A percentile compares a stretch with the other conserved stretches of the same genome.
Evolutionary conservation across 1,284 basidiomycete species (phyloP).

Genomic region (Wolfiporia cocos): DNA sequence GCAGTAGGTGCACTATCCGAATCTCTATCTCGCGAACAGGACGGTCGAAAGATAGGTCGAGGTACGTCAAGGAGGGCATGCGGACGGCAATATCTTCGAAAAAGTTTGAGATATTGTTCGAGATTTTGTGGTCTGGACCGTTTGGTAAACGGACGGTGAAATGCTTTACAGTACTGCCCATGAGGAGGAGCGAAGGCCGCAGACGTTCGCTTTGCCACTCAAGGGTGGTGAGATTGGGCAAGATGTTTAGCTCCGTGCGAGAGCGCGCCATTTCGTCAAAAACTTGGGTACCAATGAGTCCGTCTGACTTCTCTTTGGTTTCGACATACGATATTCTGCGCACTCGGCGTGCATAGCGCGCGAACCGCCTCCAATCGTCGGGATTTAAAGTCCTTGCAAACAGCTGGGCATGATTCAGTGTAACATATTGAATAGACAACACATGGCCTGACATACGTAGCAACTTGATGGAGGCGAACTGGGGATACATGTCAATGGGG

Average conservation of each 20-base stretch:
- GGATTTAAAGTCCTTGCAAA: slow-evolving; percentile 41
- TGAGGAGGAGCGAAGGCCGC: slow-evolving; percentile 36
- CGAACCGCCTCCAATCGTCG: slow-evolving; percentile 51
- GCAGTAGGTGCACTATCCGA: slow-evolving; percentile 31
- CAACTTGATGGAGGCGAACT: not conserved
- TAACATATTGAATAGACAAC: not conserved
- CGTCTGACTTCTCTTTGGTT: not conserved
- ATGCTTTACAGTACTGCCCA: slow-evolving; percentile 33
- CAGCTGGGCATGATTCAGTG: slow-evolving; percentile 15
- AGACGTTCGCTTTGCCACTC: slow-evolving; percentile 29
- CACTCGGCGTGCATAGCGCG: slow-evolving; percentile 48
- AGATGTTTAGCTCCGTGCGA: slow-evolving; percentile 40
- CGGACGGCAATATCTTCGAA: slow-evolving; percentile 45
- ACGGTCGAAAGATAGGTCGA: slow-evolving; percentile 36
- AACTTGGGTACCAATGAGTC: slow-evolving; percentile 15
- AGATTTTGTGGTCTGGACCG: slow-evolving; percentile 16
- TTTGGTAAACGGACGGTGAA: slow-evolving; percentile 25
- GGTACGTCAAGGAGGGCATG: slow-evolving; percentile 40
- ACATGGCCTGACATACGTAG: not conserved
- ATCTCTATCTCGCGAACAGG: slow-evolving; percentile 33
- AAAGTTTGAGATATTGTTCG: slow-evolving; percentile 26
- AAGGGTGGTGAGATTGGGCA: slow-evolving; percentile 46
- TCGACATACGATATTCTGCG: slow-evolving; percentile 26
- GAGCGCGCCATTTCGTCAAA: slow-evolving; percentile 53
- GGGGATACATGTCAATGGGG: slow-evolving; percentile 25